Conservation (phyloP, 2,329 filamentous ascomycete genomes). For the Exophiala oligosperma region DNA sequence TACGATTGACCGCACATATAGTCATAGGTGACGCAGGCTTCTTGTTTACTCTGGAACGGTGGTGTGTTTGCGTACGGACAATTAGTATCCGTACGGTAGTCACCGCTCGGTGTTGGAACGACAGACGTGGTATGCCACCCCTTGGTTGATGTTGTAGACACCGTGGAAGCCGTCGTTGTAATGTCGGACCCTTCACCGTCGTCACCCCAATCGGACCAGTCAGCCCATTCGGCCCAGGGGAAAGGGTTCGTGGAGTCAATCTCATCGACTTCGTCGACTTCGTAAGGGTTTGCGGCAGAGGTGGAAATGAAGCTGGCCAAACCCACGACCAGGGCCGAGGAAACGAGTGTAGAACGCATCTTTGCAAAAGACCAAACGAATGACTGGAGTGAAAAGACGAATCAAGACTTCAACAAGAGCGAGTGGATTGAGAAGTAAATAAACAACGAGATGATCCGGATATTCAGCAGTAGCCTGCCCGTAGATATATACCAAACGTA, state of each 20-base stretch:
- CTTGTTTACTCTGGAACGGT: background rate
- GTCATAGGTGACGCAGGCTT: conserved; percentile 16
- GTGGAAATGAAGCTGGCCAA: conserved; percentile 14
- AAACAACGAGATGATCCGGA: too few relatives aligned
- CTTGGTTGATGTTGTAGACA: background rate
- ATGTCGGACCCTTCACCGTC: background rate
- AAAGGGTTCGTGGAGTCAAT: background rate
- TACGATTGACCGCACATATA: conserved; percentile 48
- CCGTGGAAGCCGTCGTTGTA: conserved; percentile 1
- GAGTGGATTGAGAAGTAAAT: too few relatives aligned
- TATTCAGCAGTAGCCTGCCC: too few relatives aligned
- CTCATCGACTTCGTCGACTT: background rate
- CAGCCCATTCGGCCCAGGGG: conserved; percentile 20
- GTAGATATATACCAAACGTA: conserved; percentile 12
- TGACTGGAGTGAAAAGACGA: conserved; percentile 12
- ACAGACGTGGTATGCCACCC: background rate
- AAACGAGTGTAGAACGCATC: conserved; percentile 24
- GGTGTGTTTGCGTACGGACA: too few relatives aligned
- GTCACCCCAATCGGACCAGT: background rate
- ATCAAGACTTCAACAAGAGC: background rate
- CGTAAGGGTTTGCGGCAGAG: conserved; percentile 6
- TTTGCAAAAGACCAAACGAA: conserved; percentile 16
- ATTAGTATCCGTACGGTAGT: too few relatives aligned
- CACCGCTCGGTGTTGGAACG: background rate
- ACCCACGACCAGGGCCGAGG: conserved; percentile 18